phyloP scores from a whole-genome alignment of 2,329 filamentous ascomycete genomes.

The Fusarium torulosum region DNA sequence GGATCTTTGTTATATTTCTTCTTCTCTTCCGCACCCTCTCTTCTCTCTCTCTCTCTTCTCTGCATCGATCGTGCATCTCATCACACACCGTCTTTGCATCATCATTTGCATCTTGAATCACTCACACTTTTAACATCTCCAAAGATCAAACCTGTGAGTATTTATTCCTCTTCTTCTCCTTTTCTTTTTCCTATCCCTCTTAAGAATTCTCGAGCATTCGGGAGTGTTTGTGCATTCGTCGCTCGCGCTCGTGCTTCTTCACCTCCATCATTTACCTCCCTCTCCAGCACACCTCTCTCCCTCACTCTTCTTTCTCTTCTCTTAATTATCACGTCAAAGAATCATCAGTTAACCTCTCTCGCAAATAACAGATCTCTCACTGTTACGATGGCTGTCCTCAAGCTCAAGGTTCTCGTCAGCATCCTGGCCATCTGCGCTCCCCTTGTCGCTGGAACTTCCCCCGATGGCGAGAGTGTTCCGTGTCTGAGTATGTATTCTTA shows the following conservation, averaged over 20 bases:
- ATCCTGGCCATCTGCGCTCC: conserved; percentile 43
- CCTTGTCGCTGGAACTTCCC: conserved; percentile 35
- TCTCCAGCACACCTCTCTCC: neutral
- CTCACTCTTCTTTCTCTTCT: neutral
- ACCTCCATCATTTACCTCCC: neutral
- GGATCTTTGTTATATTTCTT: neutral
- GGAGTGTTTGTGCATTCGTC: neutral
- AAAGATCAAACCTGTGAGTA: conserved; percentile 34
- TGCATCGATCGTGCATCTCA: conserved; percentile 25
- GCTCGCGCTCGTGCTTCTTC: conserved; percentile 1
- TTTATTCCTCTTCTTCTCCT: neutral
- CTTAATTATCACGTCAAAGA: neutral
- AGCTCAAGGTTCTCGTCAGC: conserved; percentile 46
- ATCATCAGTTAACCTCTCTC: conserved; percentile 2
- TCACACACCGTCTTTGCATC: conserved; percentile 15
- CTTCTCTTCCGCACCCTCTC: conserved; percentile 16
- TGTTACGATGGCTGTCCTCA: conserved; percentile 48
- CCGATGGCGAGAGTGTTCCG: conserved; percentile 31
- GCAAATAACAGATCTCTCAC: conserved; percentile 23
- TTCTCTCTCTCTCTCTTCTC: conserved; percentile 1
- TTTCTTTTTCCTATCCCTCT: too few species aligned
- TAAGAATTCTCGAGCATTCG: neutral
- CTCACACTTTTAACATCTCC: conserved; percentile 15
- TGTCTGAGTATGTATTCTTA: conserved; percentile 35
- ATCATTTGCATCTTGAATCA: conserved; percentile 10